Conservation (phyloP, 257 asterid species). For the Lycium barbarum region DNA sequence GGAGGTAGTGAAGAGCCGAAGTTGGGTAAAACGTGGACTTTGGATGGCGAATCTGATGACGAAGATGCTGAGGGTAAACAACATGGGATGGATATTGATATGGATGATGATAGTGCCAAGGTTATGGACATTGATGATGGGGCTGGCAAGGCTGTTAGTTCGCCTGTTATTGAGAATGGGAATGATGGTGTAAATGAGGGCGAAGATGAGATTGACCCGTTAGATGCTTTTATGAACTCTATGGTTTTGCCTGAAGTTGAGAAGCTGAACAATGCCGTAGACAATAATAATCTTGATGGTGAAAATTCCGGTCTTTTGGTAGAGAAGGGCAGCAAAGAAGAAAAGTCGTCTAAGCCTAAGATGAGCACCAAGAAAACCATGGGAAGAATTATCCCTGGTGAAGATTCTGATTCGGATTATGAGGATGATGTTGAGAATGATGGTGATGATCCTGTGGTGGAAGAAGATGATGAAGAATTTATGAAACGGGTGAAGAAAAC, state of each 20-base stretch:
- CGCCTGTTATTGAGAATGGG: constrained; percentile 50
- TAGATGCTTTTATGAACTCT: constrained; percentile 88
- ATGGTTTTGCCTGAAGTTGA: constrained; percentile 92
- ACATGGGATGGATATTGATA: constrained; percentile 55
- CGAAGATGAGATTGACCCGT: constrained; percentile 78
- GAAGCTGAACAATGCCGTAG: constrained; percentile 55
- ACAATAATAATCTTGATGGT: constrained; percentile 43
- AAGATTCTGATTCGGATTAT: constrained; percentile 78
- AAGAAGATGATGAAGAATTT: constrained; percentile 88
- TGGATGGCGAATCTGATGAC: constrained; percentile 92
- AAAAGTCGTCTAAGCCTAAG: constrained; percentile 34
- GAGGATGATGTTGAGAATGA: constrained; percentile 63
- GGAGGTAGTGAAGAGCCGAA: constrained; percentile 52
- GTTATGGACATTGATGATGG: constrained; percentile 41
- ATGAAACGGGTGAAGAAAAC: constrained; percentile 91
- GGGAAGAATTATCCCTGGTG: constrained; percentile 88
- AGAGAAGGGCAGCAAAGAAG: constrained; percentile 45
- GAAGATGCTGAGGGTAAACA: constrained; percentile 71
- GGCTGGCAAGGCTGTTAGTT: constrained; percentile 46
- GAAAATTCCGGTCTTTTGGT: constrained; percentile 43
- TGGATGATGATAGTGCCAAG: constrained; percentile 50
- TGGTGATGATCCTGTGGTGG: constrained; percentile 63
- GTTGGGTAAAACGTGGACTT: constrained; percentile 85
- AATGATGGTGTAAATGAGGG: constrained; percentile 46
- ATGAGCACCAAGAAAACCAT: constrained; percentile 49